Base-by-base conservation (phyloP, 169 alveolate species). In the Cyclospora cayetanensis region DNA sequence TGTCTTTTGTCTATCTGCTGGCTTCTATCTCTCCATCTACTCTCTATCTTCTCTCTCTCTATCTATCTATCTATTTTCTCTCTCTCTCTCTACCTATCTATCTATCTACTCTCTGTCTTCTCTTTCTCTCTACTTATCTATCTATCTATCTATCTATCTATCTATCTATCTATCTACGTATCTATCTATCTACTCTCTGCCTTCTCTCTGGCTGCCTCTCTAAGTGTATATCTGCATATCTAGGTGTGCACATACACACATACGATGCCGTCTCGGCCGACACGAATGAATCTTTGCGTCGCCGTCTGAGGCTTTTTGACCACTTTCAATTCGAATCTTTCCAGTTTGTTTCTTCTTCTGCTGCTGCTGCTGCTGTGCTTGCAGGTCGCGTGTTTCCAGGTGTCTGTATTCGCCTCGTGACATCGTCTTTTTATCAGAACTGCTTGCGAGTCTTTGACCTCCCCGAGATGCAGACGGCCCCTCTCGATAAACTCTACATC, bases 381-480 rank as follows among this genome's bases (percentile, higher is more conserved):
- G 31, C 94, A 25, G 96, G 96, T 0, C 93, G 96, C 11, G 96
- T 91, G 60, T 91, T 92, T 74, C 93, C 92, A 11, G 96, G 96
- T 2, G 89, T 79, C 39, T 79, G 92, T 77, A 90, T 94, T 27
- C 90, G 96, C 11, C 93, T 94, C 55, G 92, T 91, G 82, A 60
- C 94, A 31, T 88, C 84, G 39, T 60, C 77, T 68, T 94, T 90
- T 87, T 94, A 82, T 63, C 90, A 91, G 66, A 43, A 42, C 22
- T 29, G 66, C 77, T 70, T 91, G 85, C 92, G 90, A 77, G 92
- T 90, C 25, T 94, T 91, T 68, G 96, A 94, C 52, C 89, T 93
- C 0, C 94, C 95, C 0, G 96, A 94, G 79, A 94, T 94, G 96
- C 94, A 87, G 46, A 92, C 95, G 1, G 96, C 96, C 4, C 96